phyloP scores from a whole-genome alignment of 2,329 filamentous ascomycete species.

The Monilinia fructigena region DNA sequence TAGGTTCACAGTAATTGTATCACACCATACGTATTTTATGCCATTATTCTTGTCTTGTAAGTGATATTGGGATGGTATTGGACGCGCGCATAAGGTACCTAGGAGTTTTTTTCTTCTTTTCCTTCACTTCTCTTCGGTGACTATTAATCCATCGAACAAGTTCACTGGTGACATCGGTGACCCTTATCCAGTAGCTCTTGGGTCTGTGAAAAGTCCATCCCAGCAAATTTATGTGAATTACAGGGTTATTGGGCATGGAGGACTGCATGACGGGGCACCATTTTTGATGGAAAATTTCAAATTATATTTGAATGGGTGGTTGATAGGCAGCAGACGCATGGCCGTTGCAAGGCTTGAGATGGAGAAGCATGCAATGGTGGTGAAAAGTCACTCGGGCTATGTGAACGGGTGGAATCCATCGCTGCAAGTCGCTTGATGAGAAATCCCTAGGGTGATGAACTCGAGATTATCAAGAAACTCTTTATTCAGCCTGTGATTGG shows the following conservation, averaged over 20 bases:
- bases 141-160: not conserved
- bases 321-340: not conserved
- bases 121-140: not conserved
- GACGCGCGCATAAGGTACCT: not conserved
- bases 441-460: not conserved
- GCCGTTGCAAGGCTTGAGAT: not conserved
- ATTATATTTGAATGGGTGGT: not conserved
- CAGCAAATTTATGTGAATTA: not conserved
- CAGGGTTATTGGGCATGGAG: not conserved
- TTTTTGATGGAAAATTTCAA: not conserved
- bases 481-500: not conserved
- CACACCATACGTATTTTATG: not conserved
- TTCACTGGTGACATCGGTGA: not conserved
- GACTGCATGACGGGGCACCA: not conserved
- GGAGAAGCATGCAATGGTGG: constrained; percentile 10
- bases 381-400: constrained; percentile 7
- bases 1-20: not conserved
- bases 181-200: not conserved
- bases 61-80: not conserved
- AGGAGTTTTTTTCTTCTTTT: not conserved
- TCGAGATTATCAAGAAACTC: not conserved
- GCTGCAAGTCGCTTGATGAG: not conserved
- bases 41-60: not conserved
- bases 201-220: not conserved
- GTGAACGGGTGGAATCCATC: not conserved